Percentiles rank a stretch among this genome's conserved stretches.
Conservation (phyloP, 352 stramenopile genomes). For the Phytophthora boehmeriae region DNA sequence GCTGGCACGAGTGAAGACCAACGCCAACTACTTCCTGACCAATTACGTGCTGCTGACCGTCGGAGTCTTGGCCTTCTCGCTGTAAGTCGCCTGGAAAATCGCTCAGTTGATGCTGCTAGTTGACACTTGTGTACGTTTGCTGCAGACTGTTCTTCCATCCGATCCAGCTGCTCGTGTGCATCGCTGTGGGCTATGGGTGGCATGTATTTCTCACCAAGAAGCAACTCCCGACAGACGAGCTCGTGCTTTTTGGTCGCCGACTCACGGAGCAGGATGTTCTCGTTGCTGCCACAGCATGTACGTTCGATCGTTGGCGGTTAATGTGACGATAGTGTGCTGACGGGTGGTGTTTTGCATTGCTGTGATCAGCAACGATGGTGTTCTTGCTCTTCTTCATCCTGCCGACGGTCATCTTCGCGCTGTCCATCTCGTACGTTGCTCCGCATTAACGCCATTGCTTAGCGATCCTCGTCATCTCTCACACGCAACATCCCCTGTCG, state of each 20-base stretch:
- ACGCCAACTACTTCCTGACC: slow-evolving; percentile 74
- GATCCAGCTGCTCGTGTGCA: slow-evolving; percentile 68
- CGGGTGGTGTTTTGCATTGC: background rate
- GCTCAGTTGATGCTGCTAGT: background rate
- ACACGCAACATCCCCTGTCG: background rate
- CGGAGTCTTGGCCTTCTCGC: slow-evolving; percentile 64
- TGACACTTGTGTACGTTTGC: background rate
- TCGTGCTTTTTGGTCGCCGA: slow-evolving; percentile 58
- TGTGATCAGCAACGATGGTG: slow-evolving; percentile 56
- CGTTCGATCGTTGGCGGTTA: slow-evolving; percentile 9
- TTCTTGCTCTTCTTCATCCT: slow-evolving; percentile 81
- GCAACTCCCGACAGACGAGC: slow-evolving; percentile 48
- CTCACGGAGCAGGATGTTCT: slow-evolving; percentile 70
- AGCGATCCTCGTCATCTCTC: slow-evolving; percentile 10
- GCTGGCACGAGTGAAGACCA: slow-evolving; percentile 62
- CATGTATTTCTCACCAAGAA: slow-evolving; percentile 72
- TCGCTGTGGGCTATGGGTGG: slow-evolving; percentile 65
- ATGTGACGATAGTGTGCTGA: slow-evolving; percentile 9
- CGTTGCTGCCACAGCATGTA: slow-evolving; percentile 66
- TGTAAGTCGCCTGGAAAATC: slow-evolving; percentile 34
- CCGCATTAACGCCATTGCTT: background rate
- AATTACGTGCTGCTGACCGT: slow-evolving; percentile 74
- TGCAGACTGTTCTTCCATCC: slow-evolving; percentile 73
- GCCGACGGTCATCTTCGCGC: slow-evolving; percentile 67
- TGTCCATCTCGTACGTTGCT: slow-evolving; percentile 61